Evolutionary conservation across 345 rosid genomes (phyloP), one percentile per base, ranked within the genome.

Genomic region (Euphorbia tirucalli): DNA sequence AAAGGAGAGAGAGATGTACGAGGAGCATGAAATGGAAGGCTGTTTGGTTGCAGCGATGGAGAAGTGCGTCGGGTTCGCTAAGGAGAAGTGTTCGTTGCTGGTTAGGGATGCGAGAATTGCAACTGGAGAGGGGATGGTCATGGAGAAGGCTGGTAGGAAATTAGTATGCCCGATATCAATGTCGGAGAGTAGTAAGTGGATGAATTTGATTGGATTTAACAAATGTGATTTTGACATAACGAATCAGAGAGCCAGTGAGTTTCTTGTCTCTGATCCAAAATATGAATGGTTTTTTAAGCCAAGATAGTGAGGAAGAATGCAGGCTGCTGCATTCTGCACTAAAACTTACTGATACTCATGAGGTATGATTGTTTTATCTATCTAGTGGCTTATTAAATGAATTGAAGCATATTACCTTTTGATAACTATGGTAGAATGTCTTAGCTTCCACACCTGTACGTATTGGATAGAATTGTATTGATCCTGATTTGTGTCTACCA

Each of bases 41-140:
- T 94, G 97, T 72, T 71, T 90, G 70, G 83, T 46, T 28, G 86
- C 83, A 1, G 89, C 92, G 7, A 85, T 82, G 73, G 89, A 75
- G 48, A 94, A 90, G 83, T 94, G 96, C 50, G 78, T 73, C 0
- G 85, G 70, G 3, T 87, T 90, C 69, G 97, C 97, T 16, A 85
- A 68, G 77, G 87, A 75, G 16, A 89, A 82, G 77, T 87, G 96
- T 62, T 63, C 35, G 41, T 69, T 3, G 44, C 84, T 91, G 37
- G 92, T 89, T 64, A n/a, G 80, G 66, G 86, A 87, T 5, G 97
- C 97, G 55, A 88, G 88, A 76, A 77, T 94, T 59, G 91, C 83
- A 5, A 77, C 71, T 59, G 73, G 39, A 14, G 74, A 61, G 61
- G 48, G 27, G 48, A 69, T 24, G 37, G 63, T 71, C 57, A 63